Conservation (phyloP, 2,329 filamentous ascomycete species). For the Thelonectria rubi region DNA sequence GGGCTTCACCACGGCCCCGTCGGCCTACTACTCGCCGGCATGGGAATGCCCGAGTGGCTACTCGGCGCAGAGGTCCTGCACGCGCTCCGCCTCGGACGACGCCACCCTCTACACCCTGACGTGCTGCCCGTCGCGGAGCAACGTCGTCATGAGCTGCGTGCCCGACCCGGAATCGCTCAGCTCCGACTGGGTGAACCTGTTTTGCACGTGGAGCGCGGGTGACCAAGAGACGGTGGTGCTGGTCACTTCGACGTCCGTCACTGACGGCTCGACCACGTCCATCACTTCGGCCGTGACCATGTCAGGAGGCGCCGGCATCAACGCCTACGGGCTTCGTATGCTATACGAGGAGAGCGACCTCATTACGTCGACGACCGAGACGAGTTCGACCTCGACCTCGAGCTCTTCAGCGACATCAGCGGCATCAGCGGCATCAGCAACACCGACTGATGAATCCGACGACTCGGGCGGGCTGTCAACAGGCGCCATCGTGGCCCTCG, state of each 20-base stretch:
- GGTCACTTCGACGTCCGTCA: constrained; percentile 39
- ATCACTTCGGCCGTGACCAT: constrained; percentile 34
- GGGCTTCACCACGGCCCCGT: constrained; percentile 39
- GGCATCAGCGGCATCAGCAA: constrained; percentile 4
- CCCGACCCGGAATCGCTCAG: constrained; percentile 35
- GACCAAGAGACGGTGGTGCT: constrained; percentile 34
- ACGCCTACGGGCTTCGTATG: constrained; percentile 49
- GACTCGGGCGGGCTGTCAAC: constrained; percentile 31
- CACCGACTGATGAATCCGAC: background rate
- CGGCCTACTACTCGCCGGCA: constrained; percentile 46
- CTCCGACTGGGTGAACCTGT: constrained; percentile 39
- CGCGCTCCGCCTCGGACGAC: constrained; percentile 36
- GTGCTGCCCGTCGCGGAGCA: constrained; percentile 45
- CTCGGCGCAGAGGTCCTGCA: constrained; percentile 40
- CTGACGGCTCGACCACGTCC: constrained; percentile 32
- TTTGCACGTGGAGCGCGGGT: constrained; percentile 48
- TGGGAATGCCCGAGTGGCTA: constrained; percentile 46
- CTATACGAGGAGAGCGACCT: constrained; percentile 46
- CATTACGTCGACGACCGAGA: constrained; percentile 17
- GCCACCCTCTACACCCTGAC: constrained; percentile 46
- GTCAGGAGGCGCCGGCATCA: constrained; percentile 40
- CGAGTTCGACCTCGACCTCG: constrained; percentile 12
- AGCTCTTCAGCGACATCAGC: too few relatives aligned
- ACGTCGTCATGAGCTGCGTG: constrained; percentile 44
- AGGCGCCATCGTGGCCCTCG: constrained; percentile 43